Evolutionary conservation across 371 early-diverging fungal species (phyloP).

Genomic region (Rhizomucor pusillus): DNA sequence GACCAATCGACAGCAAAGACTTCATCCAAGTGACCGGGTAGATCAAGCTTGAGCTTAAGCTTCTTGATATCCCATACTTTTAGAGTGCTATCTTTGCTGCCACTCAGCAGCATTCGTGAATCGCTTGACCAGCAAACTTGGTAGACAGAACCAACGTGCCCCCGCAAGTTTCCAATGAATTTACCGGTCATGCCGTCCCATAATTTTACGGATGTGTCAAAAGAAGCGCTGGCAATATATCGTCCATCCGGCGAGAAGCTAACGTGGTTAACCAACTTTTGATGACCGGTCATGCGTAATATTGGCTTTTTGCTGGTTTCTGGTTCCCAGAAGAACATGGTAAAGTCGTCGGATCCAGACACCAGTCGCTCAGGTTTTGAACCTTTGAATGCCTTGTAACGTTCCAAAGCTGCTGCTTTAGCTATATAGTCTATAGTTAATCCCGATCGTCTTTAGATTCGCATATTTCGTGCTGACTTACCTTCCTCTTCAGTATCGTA

Average conservation of each 20-base stretch:
- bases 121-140: slow-evolving; percentile 94
- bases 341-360: slow-evolving; percentile 96
- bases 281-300: slow-evolving; percentile 93
- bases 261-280: slow-evolving; percentile 94
- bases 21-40: slow-evolving; percentile 96
- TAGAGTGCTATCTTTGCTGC: slow-evolving; percentile 91
- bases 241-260: slow-evolving; percentile 93
- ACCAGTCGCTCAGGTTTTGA: slow-evolving; percentile 79
- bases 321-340: slow-evolving; percentile 95
- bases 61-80: slow-evolving; percentile 94
- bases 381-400: slow-evolving; percentile 77
- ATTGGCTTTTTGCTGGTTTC: slow-evolving; percentile 80
- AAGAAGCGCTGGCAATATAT: slow-evolving; percentile 92
- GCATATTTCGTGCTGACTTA: slow-evolving; percentile 8
- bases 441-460: not conserved
- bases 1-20: slow-evolving; percentile 97
- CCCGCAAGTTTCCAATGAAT: slow-evolving; percentile 89
- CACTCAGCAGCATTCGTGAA: slow-evolving; percentile 84
- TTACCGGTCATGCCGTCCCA: slow-evolving; percentile 96
- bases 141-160: slow-evolving; percentile 94
- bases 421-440: slow-evolving; percentile 32
- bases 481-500: slow-evolving; percentile 65
- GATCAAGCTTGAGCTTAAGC: slow-evolving; percentile 81
- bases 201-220: slow-evolving; percentile 97
- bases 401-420: slow-evolving; percentile 66